Evolutionary conservation across 2,329 filamentous ascomycete genomes (phyloP).

Genomic region (Claviceps monticola): DNA sequence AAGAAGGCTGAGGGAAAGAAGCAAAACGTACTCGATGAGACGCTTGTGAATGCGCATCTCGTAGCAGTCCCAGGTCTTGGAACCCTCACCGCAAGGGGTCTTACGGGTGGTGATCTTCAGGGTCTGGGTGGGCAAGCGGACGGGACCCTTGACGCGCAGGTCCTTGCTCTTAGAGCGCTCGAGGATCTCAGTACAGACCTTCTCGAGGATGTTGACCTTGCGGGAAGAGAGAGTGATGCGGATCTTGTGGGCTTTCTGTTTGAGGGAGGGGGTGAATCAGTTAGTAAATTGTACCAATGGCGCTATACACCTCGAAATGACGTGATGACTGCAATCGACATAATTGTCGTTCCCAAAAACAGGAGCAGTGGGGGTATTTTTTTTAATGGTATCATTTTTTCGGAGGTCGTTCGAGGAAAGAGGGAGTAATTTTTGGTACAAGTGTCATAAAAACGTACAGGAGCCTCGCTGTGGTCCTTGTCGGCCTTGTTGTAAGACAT

Average conservation of each 20-base stretch:
- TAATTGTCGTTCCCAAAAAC: too few species aligned
- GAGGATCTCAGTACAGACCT: constrained; percentile 95
- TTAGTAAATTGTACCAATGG: not conserved
- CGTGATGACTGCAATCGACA: too few species aligned
- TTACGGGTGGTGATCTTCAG: constrained; percentile 96
- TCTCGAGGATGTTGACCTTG: constrained; percentile 93
- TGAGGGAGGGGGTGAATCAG: not conserved
- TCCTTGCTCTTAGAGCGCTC: constrained; percentile 98
- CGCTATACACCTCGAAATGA: too few species aligned
- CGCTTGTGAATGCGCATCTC: constrained; percentile 99
- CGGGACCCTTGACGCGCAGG: constrained; percentile 94
- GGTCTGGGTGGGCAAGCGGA: constrained; percentile 94
- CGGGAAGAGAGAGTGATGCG: constrained; percentile 92
- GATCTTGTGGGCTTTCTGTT: constrained; percentile 87
- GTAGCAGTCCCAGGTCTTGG: constrained; percentile 98
- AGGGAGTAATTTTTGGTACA: not conserved
- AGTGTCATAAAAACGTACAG: constrained; percentile 39
- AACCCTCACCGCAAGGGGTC: constrained; percentile 98
- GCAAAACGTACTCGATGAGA: constrained; percentile 64
- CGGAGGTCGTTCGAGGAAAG: not conserved
- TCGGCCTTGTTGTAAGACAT: constrained; percentile 95
- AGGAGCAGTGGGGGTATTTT: not conserved
- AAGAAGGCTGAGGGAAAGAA: not conserved
- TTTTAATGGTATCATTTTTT: not conserved
- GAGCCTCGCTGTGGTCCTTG: constrained; percentile 84